Evolutionary conservation across 2,329 filamentous ascomycete genomes (phyloP).

Genomic region (Aureobasidium namibiae): DNA sequence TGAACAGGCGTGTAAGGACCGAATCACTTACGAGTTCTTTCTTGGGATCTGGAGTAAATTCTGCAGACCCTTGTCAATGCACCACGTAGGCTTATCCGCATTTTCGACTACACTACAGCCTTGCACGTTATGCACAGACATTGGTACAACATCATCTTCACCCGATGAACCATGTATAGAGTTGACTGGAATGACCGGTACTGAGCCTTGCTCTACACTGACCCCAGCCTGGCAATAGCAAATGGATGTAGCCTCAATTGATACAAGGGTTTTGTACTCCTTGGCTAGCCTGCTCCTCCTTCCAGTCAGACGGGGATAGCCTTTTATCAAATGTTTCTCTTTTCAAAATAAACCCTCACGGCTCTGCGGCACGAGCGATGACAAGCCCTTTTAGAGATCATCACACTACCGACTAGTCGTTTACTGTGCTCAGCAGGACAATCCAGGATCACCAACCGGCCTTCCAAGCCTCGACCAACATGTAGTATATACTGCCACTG

Average conservation of each 20-base stretch:
- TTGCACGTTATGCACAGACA: background rate
- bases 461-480: background rate
- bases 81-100: background rate
- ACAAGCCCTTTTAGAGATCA: background rate
- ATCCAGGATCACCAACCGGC: background rate
- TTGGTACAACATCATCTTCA: background rate
- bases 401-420: background rate
- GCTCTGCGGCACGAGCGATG: background rate
- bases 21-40: background rate
- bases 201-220: background rate
- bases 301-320: background rate
- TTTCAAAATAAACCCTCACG: background rate
- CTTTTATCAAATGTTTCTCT: background rate
- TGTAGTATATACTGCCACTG: constrained; percentile 6
- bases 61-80: background rate
- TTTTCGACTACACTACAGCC: background rate
- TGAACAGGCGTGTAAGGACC: background rate
- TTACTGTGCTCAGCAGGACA: background rate
- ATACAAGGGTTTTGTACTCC: background rate
- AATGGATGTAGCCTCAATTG: background rate
- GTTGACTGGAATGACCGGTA: background rate
- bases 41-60: background rate
- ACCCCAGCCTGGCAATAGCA: background rate
- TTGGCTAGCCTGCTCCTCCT: background rate
- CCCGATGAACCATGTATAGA: background rate